A percentile compares a stretch with the other conserved stretches of the same genome.
phyloP scores from a whole-genome alignment of 2,329 filamentous ascomycete species.

The Sporothrix pallida region DNA sequence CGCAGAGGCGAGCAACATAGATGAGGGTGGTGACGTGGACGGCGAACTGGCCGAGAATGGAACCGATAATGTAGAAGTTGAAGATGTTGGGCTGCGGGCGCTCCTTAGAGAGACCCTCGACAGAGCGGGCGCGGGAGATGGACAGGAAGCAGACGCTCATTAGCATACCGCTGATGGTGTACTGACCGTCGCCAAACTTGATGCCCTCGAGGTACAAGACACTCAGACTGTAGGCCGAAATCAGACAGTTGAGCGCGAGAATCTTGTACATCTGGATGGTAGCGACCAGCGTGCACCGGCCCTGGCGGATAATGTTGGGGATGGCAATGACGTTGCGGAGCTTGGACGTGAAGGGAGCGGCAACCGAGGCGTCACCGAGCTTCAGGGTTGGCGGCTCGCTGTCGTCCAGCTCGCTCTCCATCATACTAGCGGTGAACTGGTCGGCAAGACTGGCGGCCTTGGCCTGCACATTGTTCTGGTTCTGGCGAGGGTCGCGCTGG shows the following conservation, averaged over 20 bases:
- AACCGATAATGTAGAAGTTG: slow-evolving; percentile 98
- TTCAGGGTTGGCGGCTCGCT: slow-evolving; percentile 95
- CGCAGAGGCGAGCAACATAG: slow-evolving; percentile 90
- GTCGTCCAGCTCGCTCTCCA: slow-evolving; percentile 75
- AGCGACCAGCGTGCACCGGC: slow-evolving; percentile 93
- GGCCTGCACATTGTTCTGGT: slow-evolving; percentile 61
- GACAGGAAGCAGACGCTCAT: slow-evolving; percentile 99
- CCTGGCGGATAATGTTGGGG: slow-evolving; percentile 97
- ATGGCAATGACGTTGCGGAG: slow-evolving; percentile 95
- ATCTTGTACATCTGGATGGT: slow-evolving; percentile 99
- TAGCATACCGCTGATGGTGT: slow-evolving; percentile 98
- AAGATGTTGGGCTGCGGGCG: slow-evolving; percentile 98
- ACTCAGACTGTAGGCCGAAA: slow-evolving; percentile 95
- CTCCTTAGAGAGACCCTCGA: slow-evolving; percentile 94
- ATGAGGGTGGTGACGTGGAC: slow-evolving; percentile 93
- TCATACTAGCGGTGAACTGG: slow-evolving; percentile 82
- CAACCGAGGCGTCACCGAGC: slow-evolving; percentile 94
- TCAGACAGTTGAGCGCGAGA: slow-evolving; percentile 93
- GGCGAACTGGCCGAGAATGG: slow-evolving; percentile 94
- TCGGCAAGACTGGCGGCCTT: slow-evolving; percentile 82
- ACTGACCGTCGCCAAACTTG: slow-evolving; percentile 98
- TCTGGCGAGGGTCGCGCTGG: slow-evolving; percentile 58
- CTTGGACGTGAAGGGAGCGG: slow-evolving; percentile 97
- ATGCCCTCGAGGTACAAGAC: slow-evolving; percentile 97
- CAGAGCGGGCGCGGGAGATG: slow-evolving; percentile 95